Evolutionary conservation across 306 rosid species (phyloP).

Genomic region (Casuarina glauca): DNA sequence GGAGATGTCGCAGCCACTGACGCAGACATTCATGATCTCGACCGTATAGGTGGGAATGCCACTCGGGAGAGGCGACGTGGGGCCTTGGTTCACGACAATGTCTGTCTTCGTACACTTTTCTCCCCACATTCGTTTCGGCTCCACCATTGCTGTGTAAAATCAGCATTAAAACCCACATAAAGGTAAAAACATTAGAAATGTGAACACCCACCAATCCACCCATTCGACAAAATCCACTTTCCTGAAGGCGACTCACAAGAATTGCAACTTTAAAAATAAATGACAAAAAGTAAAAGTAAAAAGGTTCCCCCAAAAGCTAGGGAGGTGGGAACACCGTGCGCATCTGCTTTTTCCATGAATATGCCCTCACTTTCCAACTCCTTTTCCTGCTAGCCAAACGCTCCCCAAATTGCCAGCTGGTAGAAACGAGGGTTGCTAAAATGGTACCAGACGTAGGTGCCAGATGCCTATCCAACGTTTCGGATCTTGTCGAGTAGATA

Average conservation of each 20-base stretch:
- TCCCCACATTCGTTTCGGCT: conserved; percentile 74
- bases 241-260: conserved; percentile 32
- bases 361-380: not conserved
- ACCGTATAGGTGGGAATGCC: conserved; percentile 89
- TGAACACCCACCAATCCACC: conserved; percentile 18
- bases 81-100: conserved; percentile 72
- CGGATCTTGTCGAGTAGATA: not conserved
- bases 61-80: conserved; percentile 70
- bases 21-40: conserved; percentile 70
- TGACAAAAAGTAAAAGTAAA: not conserved
- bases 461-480: not conserved
- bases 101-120: conserved; percentile 69
- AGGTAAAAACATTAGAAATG: conserved; percentile 7
- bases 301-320: conserved; percentile 2
- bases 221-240: conserved; percentile 37
- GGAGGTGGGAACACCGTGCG: not conserved
- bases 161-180: not conserved
- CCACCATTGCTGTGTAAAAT: conserved; percentile 25
- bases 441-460: too few species aligned
- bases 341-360: not conserved
- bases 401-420: not conserved
- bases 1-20: conserved; percentile 69
- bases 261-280: conserved; percentile 14
- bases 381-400: not conserved
- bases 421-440: too few species aligned